Evolutionary conservation across 257 asterid genomes (phyloP).

Genomic region (Solanum sejunctum): DNA sequence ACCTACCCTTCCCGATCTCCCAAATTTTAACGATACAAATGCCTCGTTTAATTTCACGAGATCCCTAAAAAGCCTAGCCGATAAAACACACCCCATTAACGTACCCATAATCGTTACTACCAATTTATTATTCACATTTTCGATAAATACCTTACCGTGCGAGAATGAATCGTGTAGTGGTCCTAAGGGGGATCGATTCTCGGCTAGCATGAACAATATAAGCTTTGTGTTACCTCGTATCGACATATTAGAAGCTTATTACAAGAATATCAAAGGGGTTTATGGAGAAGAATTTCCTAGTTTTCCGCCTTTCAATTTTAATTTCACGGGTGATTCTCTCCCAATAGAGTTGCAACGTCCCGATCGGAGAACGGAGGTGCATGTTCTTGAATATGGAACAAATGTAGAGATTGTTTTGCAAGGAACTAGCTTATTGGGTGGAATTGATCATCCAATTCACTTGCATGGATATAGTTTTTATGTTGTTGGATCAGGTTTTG

Average conservation of each 20-base stretch:
- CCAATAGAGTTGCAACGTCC: not conserved
- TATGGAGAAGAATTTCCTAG: constrained; percentile 27
- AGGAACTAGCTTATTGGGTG: not conserved
- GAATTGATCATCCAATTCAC: constrained; percentile 8
- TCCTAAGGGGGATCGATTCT: constrained; percentile 22
- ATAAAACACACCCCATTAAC: constrained; percentile 17
- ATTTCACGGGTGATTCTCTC: constrained; percentile 9
- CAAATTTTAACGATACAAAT: constrained; percentile 17
- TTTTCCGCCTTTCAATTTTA: constrained; percentile 14
- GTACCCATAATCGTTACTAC: constrained; percentile 22
- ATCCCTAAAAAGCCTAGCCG: constrained; percentile 27
- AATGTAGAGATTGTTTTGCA: constrained; percentile 2
- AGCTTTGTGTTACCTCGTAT: constrained; percentile 22
- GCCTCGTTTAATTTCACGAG: constrained; percentile 32
- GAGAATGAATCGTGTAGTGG: constrained; percentile 17
- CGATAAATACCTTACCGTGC: constrained; percentile 26
- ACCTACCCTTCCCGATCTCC: constrained; percentile 23
- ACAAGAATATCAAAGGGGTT: constrained; percentile 26
- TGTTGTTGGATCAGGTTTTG: constrained; percentile 3
- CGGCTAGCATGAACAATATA: constrained; percentile 54
- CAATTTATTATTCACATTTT: constrained; percentile 23
- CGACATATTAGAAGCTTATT: constrained; percentile 56
- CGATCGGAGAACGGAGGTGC: not conserved
- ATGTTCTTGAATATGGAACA: constrained; percentile 3
- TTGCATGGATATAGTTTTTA: constrained; percentile 9